Base-by-base conservation (phyloP, 208 protist species). In the Trypanosoma theileri region DNA sequence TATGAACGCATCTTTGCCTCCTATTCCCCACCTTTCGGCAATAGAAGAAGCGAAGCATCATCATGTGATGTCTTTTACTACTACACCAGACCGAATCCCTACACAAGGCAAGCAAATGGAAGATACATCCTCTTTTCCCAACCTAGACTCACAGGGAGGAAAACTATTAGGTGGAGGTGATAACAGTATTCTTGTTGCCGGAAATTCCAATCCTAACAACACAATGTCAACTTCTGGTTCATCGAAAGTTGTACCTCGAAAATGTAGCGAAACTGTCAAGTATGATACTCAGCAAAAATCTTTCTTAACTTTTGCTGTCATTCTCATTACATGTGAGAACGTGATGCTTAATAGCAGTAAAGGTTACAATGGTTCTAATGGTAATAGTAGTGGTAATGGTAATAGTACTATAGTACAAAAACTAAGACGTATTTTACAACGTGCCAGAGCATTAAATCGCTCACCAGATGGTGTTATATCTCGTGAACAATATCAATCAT, bases 391-490 rank as follows among this genome's bases (percentile, higher is more conserved):
- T 48, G 19, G n/a, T 51, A 50, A 14, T 45, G 42, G 51, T 22
- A 52, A 41, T 26, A 50, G 24, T 31, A 3, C 35, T 22, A 2
- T 75, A 41, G 45, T 62, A 26, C 60, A 65, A 26, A 66, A 53
- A 26, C 35, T 69, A 2, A 44, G 62, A 26, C 60, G 69, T 24
- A 22, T 75, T 41, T 65, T 75, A 22, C 62, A 75, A 21, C 69
- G 69, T 26, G 54, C 62, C 7, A 56, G 41, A 21, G 50, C 69
- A 10, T 46, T 75, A 13, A 31, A 59, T n/a, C 62, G 69, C n/a
- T 46, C 69, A 3, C 62, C 62, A 61, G 55, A 21, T 40, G 6
- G n/a, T 14, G 46, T 35, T 59, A 31, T 63, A 53, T n/a, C 46
- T 44, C 21, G 40, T 41, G 66, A 72, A 26, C 62, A 73, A 60